Percentiles rank a stretch among this genome's conserved stretches.
These are phyloP conservation scores for Anthracocystis walkeri DNA, from an alignment of 1,284 basidiomycete genomes.

Conservation along the genomic window DNA sequence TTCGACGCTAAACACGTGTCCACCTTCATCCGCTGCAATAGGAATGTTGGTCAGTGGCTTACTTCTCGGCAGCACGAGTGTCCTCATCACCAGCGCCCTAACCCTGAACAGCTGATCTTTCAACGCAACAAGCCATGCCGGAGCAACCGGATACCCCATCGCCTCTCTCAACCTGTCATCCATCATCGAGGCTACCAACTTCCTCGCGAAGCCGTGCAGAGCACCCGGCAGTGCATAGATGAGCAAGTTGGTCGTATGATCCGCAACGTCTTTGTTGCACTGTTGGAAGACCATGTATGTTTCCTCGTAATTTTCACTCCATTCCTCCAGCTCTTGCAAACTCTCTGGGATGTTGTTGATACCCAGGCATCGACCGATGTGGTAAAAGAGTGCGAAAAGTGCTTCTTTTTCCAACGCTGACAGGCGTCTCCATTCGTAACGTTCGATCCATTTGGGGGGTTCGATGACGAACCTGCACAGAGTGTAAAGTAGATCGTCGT, in stretches of 20 bases:
- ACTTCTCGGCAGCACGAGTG: slow-evolving; percentile 24
- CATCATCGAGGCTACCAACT: slow-evolving; percentile 37
- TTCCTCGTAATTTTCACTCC: slow-evolving; percentile 42
- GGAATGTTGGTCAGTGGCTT: slow-evolving; percentile 30
- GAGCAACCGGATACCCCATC: slow-evolving; percentile 33
- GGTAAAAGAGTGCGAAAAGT: slow-evolving; percentile 45
- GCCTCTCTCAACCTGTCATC: slow-evolving; percentile 33
- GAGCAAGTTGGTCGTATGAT: slow-evolving; percentile 45
- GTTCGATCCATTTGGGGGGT: slow-evolving; percentile 42
- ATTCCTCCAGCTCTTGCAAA: slow-evolving; percentile 26
- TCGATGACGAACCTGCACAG: slow-evolving; percentile 46
- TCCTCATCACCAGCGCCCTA: slow-evolving; percentile 12
- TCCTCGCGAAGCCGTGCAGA: slow-evolving; percentile 30
- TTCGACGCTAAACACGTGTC: slow-evolving; percentile 33
- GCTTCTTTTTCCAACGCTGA: slow-evolving; percentile 48
- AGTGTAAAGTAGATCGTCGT: slow-evolving; percentile 54
- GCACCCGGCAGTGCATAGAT: slow-evolving; percentile 23
- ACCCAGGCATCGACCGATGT: slow-evolving; percentile 46
- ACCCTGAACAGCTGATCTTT: slow-evolving; percentile 21
- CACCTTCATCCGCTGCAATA: slow-evolving; percentile 22
- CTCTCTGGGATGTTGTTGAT: slow-evolving; percentile 43
- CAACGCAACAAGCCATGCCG: slow-evolving; percentile 19
- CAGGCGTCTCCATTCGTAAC: slow-evolving; percentile 36
- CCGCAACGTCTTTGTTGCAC: slow-evolving; percentile 41
- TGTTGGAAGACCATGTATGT: slow-evolving; percentile 34